These are phyloP conservation scores for Whalleya microplaca DNA, from an alignment of 2,329 filamentous ascomycete species.

Conservation along the genomic window DNA sequence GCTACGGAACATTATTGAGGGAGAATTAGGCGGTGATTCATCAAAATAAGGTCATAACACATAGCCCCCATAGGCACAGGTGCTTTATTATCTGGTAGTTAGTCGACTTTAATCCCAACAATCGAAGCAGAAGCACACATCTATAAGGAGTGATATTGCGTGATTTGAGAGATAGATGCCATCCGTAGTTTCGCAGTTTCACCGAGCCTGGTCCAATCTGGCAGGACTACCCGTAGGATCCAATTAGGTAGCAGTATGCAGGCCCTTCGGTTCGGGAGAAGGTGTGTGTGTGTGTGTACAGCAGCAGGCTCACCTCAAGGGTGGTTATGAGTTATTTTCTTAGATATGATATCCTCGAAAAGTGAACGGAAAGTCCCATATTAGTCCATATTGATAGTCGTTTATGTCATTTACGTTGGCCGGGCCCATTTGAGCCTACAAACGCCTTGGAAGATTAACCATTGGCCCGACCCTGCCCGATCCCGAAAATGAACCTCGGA, in stretches of 20 bases:
- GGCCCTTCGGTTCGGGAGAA: too few relatives aligned
- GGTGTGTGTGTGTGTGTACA: too few relatives aligned
- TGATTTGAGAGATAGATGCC: conserved; percentile 17
- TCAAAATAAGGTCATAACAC: too few relatives aligned
- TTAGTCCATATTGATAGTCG: too few relatives aligned
- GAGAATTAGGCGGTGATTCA: conserved; percentile 22
- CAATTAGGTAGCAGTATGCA: conserved; percentile 15
- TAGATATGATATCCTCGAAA: too few relatives aligned
- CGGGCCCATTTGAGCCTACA: neutral
- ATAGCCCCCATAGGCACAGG: too few relatives aligned
- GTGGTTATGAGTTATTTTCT: too few relatives aligned
- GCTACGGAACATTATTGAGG: neutral
- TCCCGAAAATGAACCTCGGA: conserved; percentile 24
- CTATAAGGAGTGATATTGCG: conserved; percentile 6
- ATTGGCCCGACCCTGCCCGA: conserved; percentile 24
- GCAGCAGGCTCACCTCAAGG: too few relatives aligned
- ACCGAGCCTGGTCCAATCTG: conserved; percentile 17
- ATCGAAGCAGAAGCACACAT: conserved; percentile 18
- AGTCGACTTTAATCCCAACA: conserved; percentile 28
- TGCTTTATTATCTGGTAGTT: conserved; percentile 28
- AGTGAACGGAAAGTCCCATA: too few relatives aligned
- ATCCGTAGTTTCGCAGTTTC: neutral
- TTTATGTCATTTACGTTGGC: too few relatives aligned
- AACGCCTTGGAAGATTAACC: neutral
- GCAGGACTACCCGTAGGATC: conserved; percentile 20